Evolutionary conservation across 2,329 filamentous ascomycete genomes (phyloP), one percentile per base, ranked within the genome.

Genomic region (Herpotrichia juniperi): DNA sequence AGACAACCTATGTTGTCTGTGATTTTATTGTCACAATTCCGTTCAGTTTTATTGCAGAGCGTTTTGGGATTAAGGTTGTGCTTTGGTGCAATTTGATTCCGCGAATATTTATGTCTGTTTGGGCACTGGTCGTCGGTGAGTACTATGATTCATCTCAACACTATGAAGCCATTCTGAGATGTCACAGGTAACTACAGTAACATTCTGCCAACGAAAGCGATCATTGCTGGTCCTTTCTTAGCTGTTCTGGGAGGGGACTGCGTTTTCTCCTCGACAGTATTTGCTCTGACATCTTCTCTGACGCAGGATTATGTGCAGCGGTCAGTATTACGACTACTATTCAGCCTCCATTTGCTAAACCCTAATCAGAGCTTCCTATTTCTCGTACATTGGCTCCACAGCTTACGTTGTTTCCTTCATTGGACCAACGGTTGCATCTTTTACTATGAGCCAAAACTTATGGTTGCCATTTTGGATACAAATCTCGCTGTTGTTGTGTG

Each of bases 391-490:
- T 31, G 68, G 62, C 43, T 71, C 68, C 1, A 68, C 61, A 2
- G 59, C 64, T 14, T 74, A 74, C 32, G 63, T 75, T 1, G 67
- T 72, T 16, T 61, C 62, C 2, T 71, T 74, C 43, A 51, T 70
- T 17, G 69, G 72, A 1, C 72, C 72, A 2, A 68, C 71, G 0
- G 46, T 74, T 22, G 70, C 72, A 1, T 66, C 70, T 0, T 54
- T 65, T 34, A 67, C 66, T 2, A 73, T 75, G 70, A 69, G 64
- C 42, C 58, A 51, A 32, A 69, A 62, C 47, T 48, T 74, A 0
- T 74, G 71, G 72, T 51, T 71, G 1, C 72, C 72, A 1, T 74
- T 75, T 43, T 71, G 62, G 58, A 54, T 74, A 39, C 70, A 67
- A 35, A 63, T 74, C 17, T 48, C 25, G 3, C 56, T 73, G 1